A percentile compares a stretch with the other conserved stretches of the same genome.
phyloP scores from a whole-genome alignment of 495 filamentous ascomycete genomes.

The Xylaria flabelliformis region DNA sequence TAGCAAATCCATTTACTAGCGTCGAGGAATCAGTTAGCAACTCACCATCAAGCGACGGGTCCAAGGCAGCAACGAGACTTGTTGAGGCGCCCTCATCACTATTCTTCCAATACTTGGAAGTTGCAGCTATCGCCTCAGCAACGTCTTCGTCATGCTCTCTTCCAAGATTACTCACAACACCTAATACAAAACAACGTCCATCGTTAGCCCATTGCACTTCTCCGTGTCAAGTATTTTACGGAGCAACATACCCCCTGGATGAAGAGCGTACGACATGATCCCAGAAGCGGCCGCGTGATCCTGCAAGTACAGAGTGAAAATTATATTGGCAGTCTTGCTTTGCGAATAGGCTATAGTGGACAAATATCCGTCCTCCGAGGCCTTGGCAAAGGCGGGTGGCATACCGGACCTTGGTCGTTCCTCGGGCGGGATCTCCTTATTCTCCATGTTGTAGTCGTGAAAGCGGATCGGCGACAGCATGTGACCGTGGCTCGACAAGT shows the following conservation, averaged over 20 bases:
- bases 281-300: constrained; percentile 41
- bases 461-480: constrained; percentile 60
- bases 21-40: constrained; percentile 23
- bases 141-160: constrained; percentile 49
- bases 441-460: constrained; percentile 63
- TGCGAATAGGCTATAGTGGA: constrained; percentile 61
- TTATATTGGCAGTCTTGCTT: constrained; percentile 67
- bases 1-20: not conserved
- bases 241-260: constrained; percentile 54
- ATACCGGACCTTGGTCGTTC: constrained; percentile 43
- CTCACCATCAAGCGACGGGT: constrained; percentile 56
- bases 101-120: constrained; percentile 55
- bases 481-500: constrained; percentile 57
- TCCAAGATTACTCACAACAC: constrained; percentile 42
- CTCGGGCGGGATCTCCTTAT: constrained; percentile 46
- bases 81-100: constrained; percentile 62
- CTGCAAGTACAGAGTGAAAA: constrained; percentile 60
- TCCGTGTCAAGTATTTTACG: not conserved
- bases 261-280: constrained; percentile 50
- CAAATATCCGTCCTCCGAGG: constrained; percentile 58
- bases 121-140: constrained; percentile 46
- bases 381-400: constrained; percentile 41
- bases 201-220: constrained; percentile 12
- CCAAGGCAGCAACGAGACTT: constrained; percentile 63
- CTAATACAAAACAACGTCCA: constrained; percentile 17